Conservation (phyloP, 768 basidiomycete species). For the Mycena olivaceomarginata region DNA sequence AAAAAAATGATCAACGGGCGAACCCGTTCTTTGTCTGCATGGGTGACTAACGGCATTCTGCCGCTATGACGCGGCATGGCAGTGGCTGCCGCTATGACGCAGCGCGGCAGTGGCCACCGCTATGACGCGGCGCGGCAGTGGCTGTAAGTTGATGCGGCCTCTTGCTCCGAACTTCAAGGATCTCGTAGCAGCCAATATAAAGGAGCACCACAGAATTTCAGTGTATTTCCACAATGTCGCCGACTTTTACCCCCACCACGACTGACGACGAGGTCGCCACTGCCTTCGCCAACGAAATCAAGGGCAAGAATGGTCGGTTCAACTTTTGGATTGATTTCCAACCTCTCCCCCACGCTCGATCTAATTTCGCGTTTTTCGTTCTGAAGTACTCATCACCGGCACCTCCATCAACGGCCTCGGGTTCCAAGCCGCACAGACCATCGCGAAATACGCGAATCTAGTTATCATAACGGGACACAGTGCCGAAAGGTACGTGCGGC, state of each 20-base stretch:
- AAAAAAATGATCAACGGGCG: too few species aligned
- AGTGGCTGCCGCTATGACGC: too few species aligned
- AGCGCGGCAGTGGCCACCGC: too few species aligned
- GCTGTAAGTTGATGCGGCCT: too few species aligned
- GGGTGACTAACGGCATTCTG: too few species aligned
- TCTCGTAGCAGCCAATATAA: too few species aligned
- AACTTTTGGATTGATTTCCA: background rate
- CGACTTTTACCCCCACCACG: conserved; percentile 4
- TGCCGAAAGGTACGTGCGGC: conserved; percentile 26
- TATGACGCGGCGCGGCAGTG: too few species aligned
- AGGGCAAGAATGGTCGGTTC: conserved; percentile 37
- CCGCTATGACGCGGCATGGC: too few species aligned
- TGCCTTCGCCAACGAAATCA: conserved; percentile 32
- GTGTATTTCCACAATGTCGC: background rate
- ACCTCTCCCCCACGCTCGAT: too few species aligned
- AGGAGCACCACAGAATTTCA: too few species aligned
- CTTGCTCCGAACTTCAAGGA: too few species aligned
- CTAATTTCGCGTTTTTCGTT: background rate
- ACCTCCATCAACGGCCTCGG: conserved; percentile 40
- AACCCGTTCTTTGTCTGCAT: too few species aligned
- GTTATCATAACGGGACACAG: conserved; percentile 42
- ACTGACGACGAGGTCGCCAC: conserved; percentile 31
- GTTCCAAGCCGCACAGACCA: conserved; percentile 26
- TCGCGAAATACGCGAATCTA: conserved; percentile 37
- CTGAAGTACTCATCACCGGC: conserved; percentile 39